Percentiles rank a stretch among this genome's conserved stretches.
These are phyloP conservation scores for Saccharomycopsis hybrid DNA, from an alignment of 1,139 yeast species.

Conservation along the genomic window DNA sequence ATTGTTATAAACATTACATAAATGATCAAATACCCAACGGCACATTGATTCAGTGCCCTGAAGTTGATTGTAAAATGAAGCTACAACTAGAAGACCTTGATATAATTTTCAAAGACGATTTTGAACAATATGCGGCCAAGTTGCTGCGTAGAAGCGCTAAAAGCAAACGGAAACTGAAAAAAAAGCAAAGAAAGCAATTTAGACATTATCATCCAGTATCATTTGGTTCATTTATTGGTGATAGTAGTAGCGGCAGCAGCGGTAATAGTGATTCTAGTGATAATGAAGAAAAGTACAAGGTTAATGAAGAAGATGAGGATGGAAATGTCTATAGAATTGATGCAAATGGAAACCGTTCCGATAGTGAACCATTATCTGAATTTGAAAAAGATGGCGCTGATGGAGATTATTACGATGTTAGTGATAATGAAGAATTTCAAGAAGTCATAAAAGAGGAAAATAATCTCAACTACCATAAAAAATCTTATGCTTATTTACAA, in stretches of 20 bases:
- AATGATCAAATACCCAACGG: conserved; percentile 46
- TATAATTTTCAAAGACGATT: conserved; percentile 16
- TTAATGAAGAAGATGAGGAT: not conserved
- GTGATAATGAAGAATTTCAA: conserved; percentile 23
- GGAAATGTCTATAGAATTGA: conserved; percentile 22
- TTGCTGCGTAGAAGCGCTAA: not conserved
- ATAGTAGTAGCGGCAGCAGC: not conserved
- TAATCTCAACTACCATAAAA: not conserved
- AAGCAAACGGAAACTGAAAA: conserved; percentile 17
- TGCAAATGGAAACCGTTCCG: conserved; percentile 21
- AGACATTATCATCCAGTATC: conserved; percentile 24
- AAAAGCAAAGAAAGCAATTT: conserved; percentile 10
- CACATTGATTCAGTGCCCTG: conserved; percentile 62
- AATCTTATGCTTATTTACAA: conserved; percentile 6
- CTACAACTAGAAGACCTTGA: conserved; percentile 31
- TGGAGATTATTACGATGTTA: conserved; percentile 29
- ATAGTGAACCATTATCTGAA: not conserved
- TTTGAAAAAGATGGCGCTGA: conserved; percentile 18
- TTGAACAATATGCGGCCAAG: conserved; percentile 2
- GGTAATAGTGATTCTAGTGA: not conserved
- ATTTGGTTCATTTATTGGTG: conserved; percentile 24
- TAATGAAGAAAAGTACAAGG: not conserved
- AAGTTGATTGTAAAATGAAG: conserved; percentile 33
- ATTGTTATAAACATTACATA: conserved; percentile 61
- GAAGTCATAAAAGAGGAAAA: conserved; percentile 11